These are phyloP conservation scores for Lipomyces starkeyi DNA, from an alignment of 805 yeast genomes.

Conservation along the genomic window DNA sequence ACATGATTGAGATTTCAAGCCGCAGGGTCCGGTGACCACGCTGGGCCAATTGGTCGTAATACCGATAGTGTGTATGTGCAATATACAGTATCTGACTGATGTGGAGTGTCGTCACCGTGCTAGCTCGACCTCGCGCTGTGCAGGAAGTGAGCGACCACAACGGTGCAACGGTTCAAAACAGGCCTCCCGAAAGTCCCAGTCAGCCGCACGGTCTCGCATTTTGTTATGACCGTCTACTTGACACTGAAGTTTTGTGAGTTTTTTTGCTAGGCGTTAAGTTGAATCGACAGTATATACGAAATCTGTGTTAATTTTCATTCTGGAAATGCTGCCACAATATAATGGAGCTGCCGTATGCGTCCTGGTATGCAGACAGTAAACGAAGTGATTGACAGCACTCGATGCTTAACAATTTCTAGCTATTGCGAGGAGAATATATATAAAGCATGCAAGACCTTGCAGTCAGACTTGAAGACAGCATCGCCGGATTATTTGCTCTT, in stretches of 20 bases:
- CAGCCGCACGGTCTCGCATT: too few relatives aligned
- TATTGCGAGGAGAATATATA: constrained; percentile 36
- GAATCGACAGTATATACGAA: too few relatives aligned
- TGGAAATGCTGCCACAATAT: neutral
- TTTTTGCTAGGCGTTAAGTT: too few relatives aligned
- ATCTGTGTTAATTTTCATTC: neutral
- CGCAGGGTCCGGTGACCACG: constrained; percentile 2
- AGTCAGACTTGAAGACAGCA: neutral
- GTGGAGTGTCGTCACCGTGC: neutral
- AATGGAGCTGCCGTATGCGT: constrained; percentile 16
- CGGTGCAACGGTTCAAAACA: too few relatives aligned
- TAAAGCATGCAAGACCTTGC: constrained; percentile 13
- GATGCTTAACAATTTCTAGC: constrained; percentile 6
- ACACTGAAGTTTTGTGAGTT: too few relatives aligned
- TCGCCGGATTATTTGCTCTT: neutral
- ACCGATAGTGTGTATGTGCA: neutral
- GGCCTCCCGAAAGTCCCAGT: too few relatives aligned
- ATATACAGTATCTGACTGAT: neutral
- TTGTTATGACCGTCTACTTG: too few relatives aligned
- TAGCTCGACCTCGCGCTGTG: too few relatives aligned
- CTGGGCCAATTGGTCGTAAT: constrained; percentile 1
- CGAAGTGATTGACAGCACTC: neutral
- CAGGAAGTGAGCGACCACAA: too few relatives aligned
- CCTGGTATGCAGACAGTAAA: neutral
- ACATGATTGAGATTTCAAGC: constrained; percentile 12